These are phyloP conservation scores for Lobosporangium transversale DNA, from an alignment of 192 early-diverging fungal genomes.

Conservation along the genomic window DNA sequence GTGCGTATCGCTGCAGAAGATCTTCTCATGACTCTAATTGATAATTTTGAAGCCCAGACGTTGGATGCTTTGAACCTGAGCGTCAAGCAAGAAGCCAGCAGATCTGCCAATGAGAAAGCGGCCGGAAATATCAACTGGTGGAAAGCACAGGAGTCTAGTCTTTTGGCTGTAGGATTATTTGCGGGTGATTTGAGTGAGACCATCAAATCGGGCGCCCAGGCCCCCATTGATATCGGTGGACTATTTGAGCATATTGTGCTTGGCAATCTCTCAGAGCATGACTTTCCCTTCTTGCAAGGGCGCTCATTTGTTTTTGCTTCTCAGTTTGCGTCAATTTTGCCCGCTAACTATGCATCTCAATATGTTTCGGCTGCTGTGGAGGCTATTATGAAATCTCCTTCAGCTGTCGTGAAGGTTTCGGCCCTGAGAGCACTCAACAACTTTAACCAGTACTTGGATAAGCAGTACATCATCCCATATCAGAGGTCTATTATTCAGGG, in stretches of 20 bases:
- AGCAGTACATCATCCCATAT: conserved; percentile 62
- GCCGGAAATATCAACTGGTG: conserved; percentile 63
- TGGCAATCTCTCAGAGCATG: conserved; percentile 65
- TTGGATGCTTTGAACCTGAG: conserved; percentile 62
- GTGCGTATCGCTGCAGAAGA: conserved; percentile 87
- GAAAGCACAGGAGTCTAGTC: conserved; percentile 86
- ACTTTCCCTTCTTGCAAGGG: conserved; percentile 86
- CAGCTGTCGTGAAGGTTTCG: conserved; percentile 75
- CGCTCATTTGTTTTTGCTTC: conserved; percentile 91
- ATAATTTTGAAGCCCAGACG: conserved; percentile 62
- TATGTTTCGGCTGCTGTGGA: conserved; percentile 83
- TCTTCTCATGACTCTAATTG: conserved; percentile 64
- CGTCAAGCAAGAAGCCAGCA: conserved; percentile 38
- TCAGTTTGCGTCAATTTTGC: conserved; percentile 79
- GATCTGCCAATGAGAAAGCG: conserved; percentile 16
- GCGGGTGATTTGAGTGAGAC: conserved; percentile 67
- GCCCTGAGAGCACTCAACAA: conserved; percentile 75
- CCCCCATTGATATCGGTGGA: conserved; percentile 75
- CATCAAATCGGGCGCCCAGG: conserved; percentile 52
- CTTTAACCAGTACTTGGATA: conserved; percentile 63
- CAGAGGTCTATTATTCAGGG: conserved; percentile 71
- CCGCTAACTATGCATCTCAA: conserved; percentile 68
- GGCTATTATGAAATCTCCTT: conserved; percentile 64
- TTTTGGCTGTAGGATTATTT: conserved; percentile 79
- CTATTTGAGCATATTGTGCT: conserved; percentile 88